Conservation (phyloP, 2,329 filamentous ascomycete species). For the Chaetomium globosum region DNA sequence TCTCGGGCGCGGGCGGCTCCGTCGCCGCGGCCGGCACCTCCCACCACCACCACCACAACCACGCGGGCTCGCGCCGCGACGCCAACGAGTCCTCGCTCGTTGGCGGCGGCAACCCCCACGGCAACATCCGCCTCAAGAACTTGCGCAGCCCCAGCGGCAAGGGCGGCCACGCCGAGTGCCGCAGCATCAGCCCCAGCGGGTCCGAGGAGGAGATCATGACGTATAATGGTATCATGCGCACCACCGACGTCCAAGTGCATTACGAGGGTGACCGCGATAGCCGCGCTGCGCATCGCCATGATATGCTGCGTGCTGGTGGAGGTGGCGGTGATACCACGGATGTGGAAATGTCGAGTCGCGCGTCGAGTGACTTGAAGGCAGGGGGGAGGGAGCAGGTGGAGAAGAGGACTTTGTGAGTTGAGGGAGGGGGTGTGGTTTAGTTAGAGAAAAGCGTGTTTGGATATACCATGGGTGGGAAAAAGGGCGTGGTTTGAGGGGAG, state of each 20-base stretch:
- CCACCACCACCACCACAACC: background rate
- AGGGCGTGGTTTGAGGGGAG: too few species aligned
- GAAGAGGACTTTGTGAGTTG: background rate
- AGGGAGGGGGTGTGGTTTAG: background rate
- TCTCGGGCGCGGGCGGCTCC: conserved; percentile 11
- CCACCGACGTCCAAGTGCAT: conserved; percentile 37
- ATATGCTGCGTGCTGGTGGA: background rate
- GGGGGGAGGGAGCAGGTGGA: background rate
- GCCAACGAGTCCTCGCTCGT: background rate
- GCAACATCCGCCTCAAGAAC: conserved; percentile 28
- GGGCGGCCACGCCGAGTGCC: conserved; percentile 33
- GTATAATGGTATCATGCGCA: conserved; percentile 43
- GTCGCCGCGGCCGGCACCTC: background rate
- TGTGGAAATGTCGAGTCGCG: background rate
- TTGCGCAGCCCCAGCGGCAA: conserved; percentile 25
- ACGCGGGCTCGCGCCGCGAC: background rate
- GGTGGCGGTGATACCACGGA: background rate
- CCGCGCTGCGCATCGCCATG: background rate
- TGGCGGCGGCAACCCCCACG: background rate
- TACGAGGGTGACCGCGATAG: conserved; percentile 4
- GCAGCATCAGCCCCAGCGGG: conserved; percentile 39
- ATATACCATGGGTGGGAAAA: background rate
- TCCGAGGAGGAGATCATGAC: conserved; percentile 44
- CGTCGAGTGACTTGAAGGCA: conserved; percentile 20
- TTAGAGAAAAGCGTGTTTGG: background rate